These are phyloP conservation scores for Deinandra increscens DNA, from an alignment of 129 eudicot species.

Conservation along the genomic window DNA sequence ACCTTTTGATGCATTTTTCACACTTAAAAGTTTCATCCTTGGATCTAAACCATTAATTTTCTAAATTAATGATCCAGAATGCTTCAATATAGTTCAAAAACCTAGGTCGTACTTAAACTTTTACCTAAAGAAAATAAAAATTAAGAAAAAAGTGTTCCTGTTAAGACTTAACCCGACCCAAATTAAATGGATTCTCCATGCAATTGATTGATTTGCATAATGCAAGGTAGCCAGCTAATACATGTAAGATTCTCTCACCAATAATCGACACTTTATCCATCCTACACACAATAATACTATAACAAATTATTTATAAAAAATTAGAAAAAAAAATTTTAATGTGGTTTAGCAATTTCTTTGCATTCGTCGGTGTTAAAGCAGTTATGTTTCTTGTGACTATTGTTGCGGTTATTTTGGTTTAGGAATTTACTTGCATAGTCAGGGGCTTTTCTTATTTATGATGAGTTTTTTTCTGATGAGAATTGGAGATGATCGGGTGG, in stretches of 20 bases:
- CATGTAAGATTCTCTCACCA: slow-evolving; percentile 9
- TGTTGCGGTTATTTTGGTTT: not conserved
- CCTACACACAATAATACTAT: not conserved
- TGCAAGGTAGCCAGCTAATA: slow-evolving; percentile 11
- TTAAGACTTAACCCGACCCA: not conserved
- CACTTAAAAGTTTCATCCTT: no score
- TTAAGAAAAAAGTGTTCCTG: not conserved
- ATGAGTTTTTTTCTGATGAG: no score
- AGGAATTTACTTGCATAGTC: no score
- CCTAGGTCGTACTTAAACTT: no score
- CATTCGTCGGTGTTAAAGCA: not conserved
- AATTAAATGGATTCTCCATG: not conserved
- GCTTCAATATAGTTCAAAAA: no score
- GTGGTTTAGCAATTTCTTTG: not conserved
- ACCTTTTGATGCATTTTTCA: no score
- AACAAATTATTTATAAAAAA: not conserved
- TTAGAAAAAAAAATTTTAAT: not conserved
- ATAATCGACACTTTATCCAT: slow-evolving; percentile 1
- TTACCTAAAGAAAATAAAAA: no score
- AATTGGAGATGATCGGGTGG: no score
- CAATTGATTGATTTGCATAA: slow-evolving; percentile 4
- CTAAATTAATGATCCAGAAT: no score
- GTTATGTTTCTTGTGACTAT: not conserved
- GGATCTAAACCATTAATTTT: no score
- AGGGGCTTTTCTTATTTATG: no score